Conservation (phyloP, 345 rosid species). For the sweet orange (Citrus sinensis) region DVS_A1.0 CM039164.1:24521501-24522000, state of each 20-base stretch:
- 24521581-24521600: background rate
- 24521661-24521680: slow-evolving; percentile 13
- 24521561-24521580: background rate
- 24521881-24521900: slow-evolving; percentile 8
- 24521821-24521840: slow-evolving; percentile 2
- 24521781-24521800: slow-evolving; percentile 19
- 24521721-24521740: slow-evolving; percentile 16
- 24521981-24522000: slow-evolving; percentile 14
- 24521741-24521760: slow-evolving; percentile 20
- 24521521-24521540: background rate
- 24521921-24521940: background rate
- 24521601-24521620: too few relatives aligned
- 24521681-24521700: slow-evolving; percentile 10
- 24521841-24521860: slow-evolving; percentile 4
- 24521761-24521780: slow-evolving; percentile 18
- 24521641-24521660: slow-evolving; percentile 3
- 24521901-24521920: slow-evolving; percentile 8
- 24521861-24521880: slow-evolving; percentile 44
- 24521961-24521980: slow-evolving; percentile 20
- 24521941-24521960: background rate
- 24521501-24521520: background rate
- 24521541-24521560: background rate
- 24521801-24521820: slow-evolving; percentile 7
- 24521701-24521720: slow-evolving; percentile 19
- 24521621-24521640: background rate